phyloP scores from a whole-genome alignment of 2,329 filamentous ascomycete genomes.

The Botrytis cinerea region DNA sequence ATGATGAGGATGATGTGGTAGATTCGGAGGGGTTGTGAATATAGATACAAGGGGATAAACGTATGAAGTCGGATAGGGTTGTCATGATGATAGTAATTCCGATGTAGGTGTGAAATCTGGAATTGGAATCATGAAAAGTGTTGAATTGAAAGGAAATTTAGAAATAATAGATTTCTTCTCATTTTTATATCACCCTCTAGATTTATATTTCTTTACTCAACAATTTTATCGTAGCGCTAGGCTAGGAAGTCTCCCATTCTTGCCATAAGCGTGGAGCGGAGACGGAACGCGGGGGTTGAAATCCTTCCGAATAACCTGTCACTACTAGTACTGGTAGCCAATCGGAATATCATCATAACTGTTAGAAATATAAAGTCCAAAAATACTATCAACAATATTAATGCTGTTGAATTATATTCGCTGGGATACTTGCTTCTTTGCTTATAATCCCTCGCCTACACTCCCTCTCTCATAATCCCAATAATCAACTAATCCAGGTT shows the following conservation, averaged over 20 bases:
- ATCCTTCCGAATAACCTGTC: background rate
- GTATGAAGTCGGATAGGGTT: background rate
- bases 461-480: background rate
- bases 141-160: background rate
- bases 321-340: background rate
- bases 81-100: background rate
- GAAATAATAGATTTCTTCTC: fast-evolving
- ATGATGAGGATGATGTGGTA: conserved; percentile 38
- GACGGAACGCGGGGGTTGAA: background rate
- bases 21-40: conserved; percentile 44
- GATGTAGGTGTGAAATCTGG: background rate
- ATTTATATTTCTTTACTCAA: background rate
- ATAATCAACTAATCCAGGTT: background rate
- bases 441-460: background rate
- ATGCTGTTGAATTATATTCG: no score
- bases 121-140: background rate
- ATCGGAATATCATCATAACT: background rate
- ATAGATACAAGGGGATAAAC: conserved; percentile 24
- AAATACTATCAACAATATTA: background rate
- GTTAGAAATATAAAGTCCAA: background rate
- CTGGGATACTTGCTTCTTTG: background rate
- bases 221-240: background rate
- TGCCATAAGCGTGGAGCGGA: background rate
- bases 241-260: background rate
- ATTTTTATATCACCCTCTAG: background rate